Conservation (phyloP, 768 basidiomycete species). For the Psilocybe subaeruginosa region DNA sequence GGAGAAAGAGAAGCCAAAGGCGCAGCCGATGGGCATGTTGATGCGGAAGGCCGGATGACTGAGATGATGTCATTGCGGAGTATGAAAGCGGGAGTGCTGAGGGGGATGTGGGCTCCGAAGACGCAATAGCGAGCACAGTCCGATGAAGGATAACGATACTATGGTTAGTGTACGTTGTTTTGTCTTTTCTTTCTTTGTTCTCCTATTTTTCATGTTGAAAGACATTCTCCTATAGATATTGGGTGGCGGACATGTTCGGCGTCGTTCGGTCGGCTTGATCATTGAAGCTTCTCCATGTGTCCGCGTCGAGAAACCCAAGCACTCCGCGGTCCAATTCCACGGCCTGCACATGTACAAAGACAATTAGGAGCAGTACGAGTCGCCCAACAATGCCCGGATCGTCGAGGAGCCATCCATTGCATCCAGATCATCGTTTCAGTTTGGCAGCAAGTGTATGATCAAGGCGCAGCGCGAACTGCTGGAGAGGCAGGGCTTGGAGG, state of each 20-base stretch:
- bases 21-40: no score
- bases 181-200: constrained; percentile 24
- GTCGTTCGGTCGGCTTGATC: constrained; percentile 65
- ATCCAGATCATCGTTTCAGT: constrained; percentile 63
- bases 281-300: constrained; percentile 75
- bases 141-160: constrained; percentile 72
- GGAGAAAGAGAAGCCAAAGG: no score
- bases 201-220: constrained; percentile 3
- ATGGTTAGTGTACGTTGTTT: constrained; percentile 64
- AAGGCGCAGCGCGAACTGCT: constrained; percentile 62
- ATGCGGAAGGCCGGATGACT: no score
- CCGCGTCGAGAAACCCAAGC: constrained; percentile 65
- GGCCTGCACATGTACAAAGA: constrained; percentile 28
- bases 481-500: constrained; percentile 69
- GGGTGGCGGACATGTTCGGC: constrained; percentile 75
- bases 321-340: constrained; percentile 42
- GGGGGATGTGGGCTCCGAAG: no score
- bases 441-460: constrained; percentile 73
- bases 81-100: no score
- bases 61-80: no score
- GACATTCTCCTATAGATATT: constrained; percentile 56
- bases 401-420: constrained; percentile 70
- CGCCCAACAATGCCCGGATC: constrained; percentile 50
- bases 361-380: constrained; percentile 33
- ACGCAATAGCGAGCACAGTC: constrained; percentile 40